phyloP scores from a whole-genome alignment of 768 basidiomycete genomes.

The Tulasnella sp. region DNA sequence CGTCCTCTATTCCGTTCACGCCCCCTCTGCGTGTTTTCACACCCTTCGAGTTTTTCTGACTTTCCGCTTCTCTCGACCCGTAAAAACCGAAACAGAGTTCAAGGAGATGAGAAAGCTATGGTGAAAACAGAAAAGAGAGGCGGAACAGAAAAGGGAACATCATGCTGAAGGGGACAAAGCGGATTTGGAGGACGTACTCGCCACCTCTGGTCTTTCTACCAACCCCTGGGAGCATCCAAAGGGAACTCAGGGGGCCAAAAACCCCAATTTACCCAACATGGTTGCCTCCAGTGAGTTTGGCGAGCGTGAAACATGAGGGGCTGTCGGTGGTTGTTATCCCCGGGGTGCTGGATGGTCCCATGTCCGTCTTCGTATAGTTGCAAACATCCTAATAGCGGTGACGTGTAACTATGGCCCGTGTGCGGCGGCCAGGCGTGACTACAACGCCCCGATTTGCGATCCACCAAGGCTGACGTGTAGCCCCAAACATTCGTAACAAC shows the following conservation, averaged over 20 bases:
- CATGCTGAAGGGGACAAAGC: neutral
- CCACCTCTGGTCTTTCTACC: slow-evolving; percentile 3
- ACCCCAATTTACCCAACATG: slow-evolving; percentile 1
- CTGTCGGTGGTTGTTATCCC: no score
- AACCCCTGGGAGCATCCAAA: neutral
- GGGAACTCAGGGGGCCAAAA: neutral
- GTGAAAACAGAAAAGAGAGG: slow-evolving; percentile 86
- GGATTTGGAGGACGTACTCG: neutral
- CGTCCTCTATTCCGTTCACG: slow-evolving; percentile 13
- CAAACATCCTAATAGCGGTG: no score
- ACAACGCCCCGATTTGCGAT: no score
- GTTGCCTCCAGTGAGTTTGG: no score
- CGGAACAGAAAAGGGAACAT: neutral
- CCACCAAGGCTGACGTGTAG: no score
- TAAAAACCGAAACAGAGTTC: slow-evolving; percentile 57
- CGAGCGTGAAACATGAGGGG: no score
- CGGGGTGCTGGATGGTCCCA: no score
- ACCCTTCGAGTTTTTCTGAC: neutral
- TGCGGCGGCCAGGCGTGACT: no score
- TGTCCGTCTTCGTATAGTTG: no score
- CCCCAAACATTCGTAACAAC: no score
- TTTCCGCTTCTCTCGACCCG: neutral
- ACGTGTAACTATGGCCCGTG: no score
- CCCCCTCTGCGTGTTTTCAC: slow-evolving; percentile 17
- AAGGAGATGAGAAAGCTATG: slow-evolving; percentile 94